Base-by-base conservation (phyloP, 768 basidiomycete genomes). In the Naganishia kalamii region DNA sequence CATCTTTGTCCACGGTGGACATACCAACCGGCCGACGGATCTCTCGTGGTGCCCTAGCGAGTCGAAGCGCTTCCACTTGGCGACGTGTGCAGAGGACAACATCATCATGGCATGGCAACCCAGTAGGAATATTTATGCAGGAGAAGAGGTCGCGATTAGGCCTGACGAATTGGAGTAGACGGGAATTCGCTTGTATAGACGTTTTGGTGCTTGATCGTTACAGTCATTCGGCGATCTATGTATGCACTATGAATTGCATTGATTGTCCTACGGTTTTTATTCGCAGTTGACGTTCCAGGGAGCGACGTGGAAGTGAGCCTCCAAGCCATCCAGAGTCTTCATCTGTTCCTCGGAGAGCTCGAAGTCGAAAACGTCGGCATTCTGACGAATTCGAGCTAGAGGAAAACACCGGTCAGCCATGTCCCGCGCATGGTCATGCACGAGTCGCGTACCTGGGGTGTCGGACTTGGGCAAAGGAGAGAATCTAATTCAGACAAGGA, bases 21-120 rank as follows among this genome's bases (percentile, higher is more conserved):
- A 71, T 65, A 76, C 70, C 62, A 65, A 90, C 30, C 85, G 90
- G 35, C 92, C 92, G 1, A 89, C 90, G 0, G 96, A 99, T 79
- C 87, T 98, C 77, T 88, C 87, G 73, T 98, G 96, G 96, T 91
- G 88, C n/a, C 88, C 90, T 3, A 72, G 68, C 63, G 72, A 74
- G 43, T 70, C 71, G 65, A 90, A 93, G 73, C 86, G 86, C 68
- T 94, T 91, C 91, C 91, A 88, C 7, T 82, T 87, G 0, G 82
- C 87, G 5, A 92, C 85, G 68, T 85, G 88, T n/a, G 94, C 93
- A 0, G 94, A 98, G 76, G 94, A 99, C 77, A 99, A 99, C 69
- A 86, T 97, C 25, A 84, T 91, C 46, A 93, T 94, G 90, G 85
- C 94, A 5, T 99, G 96, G 96, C 90, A 92, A 75, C 93, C 94